Conservation (phyloP, 768 basidiomycete species). For the Amanita inopinata region DNA sequence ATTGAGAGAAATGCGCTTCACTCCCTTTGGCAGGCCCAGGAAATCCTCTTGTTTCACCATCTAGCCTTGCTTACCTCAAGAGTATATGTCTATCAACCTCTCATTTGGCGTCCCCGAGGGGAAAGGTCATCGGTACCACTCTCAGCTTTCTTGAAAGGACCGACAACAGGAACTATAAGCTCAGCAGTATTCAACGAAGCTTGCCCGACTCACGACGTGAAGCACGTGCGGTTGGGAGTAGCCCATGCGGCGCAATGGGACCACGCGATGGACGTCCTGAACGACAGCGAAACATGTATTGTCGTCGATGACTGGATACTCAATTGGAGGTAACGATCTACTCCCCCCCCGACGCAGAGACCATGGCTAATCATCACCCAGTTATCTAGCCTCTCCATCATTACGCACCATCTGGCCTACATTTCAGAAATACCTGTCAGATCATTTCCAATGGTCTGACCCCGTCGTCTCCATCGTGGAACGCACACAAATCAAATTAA, state of each 20-base stretch:
- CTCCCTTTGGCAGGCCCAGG: slow-evolving; percentile 27
- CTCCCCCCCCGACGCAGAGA: background rate
- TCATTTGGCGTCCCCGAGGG: slow-evolving; percentile 36
- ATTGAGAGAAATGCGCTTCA: no score
- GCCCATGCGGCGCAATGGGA: slow-evolving; percentile 25
- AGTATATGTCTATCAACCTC: slow-evolving; percentile 34
- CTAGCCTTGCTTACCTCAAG: slow-evolving; percentile 29
- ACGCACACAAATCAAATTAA: slow-evolving; percentile 24
- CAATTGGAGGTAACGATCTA: slow-evolving; percentile 28
- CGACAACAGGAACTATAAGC: slow-evolving; percentile 27
- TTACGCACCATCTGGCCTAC: slow-evolving; percentile 31
- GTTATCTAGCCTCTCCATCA: slow-evolving; percentile 30
- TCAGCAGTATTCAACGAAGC: slow-evolving; percentile 27
- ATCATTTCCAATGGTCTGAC: slow-evolving; percentile 33
- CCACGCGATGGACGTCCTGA: slow-evolving; percentile 24
- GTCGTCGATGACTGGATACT: slow-evolving; percentile 35
- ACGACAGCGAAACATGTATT: slow-evolving; percentile 27
- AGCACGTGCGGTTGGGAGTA: slow-evolving; percentile 22
- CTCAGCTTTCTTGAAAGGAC: slow-evolving; percentile 32
- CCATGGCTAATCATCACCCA: slow-evolving; percentile 10
- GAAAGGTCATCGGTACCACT: slow-evolving; percentile 29
- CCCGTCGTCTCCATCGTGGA: slow-evolving; percentile 24
- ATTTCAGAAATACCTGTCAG: slow-evolving; percentile 27
- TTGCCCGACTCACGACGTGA: slow-evolving; percentile 28
- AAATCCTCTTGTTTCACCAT: slow-evolving; percentile 37